Conservation (phyloP, 2,329 filamentous ascomycete genomes). For the Aspergillus pseudotamarii region DNA sequence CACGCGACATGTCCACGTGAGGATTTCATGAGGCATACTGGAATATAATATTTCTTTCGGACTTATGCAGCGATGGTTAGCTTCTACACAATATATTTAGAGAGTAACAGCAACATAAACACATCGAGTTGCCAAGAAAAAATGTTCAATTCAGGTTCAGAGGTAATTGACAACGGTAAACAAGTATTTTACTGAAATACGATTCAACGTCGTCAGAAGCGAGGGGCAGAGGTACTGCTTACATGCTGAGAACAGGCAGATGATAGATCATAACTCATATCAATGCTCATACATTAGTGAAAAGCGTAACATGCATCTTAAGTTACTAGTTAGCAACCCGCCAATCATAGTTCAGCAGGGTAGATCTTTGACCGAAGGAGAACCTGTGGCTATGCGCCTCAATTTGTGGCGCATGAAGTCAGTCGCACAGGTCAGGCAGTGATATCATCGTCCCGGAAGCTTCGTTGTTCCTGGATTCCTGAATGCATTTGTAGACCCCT, state of each 20-base stretch:
- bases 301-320: neutral
- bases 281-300: neutral
- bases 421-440: neutral
- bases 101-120: neutral
- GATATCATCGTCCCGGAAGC: slow-evolving; percentile 10
- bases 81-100: too few relatives aligned
- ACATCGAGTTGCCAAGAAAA: neutral
- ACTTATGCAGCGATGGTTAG: too few relatives aligned
- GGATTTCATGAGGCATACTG: too few relatives aligned
- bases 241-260: neutral
- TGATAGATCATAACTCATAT: neutral
- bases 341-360: neutral
- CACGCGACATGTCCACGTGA: too few relatives aligned
- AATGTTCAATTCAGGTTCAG: neutral
- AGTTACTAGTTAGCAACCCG: neutral
- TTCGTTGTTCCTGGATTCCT: neutral
- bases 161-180: neutral
- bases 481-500: neutral
- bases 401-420: neutral
- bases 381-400: slow-evolving; percentile 3
- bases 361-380: neutral
- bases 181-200: neutral
- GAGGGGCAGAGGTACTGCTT: neutral
- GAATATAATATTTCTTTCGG: too few relatives aligned
- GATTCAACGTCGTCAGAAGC: neutral